Conservation (phyloP, 192 early-diverging fungal species). For the Lobosporangium transversale region DNA sequence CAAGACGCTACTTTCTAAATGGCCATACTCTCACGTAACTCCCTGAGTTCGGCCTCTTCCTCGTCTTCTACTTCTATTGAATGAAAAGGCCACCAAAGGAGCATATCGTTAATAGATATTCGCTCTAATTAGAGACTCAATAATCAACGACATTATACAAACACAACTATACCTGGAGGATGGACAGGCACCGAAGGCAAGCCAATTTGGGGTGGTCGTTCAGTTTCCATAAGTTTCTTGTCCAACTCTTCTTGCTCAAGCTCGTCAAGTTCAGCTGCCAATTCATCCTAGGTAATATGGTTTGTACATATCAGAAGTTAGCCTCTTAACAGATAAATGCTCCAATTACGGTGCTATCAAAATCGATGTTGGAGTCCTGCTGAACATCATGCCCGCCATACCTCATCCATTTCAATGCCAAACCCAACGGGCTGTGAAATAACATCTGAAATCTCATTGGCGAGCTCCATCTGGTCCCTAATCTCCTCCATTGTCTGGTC, state of each 20-base stretch:
- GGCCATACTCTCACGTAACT: constrained; percentile 81
- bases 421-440: constrained; percentile 90
- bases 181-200: constrained; percentile 66
- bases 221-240: constrained; percentile 80
- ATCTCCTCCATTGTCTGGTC: constrained; percentile 97
- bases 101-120: too few relatives aligned
- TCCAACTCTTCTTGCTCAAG: constrained; percentile 95
- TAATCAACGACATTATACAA: too few relatives aligned
- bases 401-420: constrained; percentile 92
- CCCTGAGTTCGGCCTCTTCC: constrained; percentile 85
- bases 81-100: too few relatives aligned
- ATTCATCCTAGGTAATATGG: constrained; percentile 73
- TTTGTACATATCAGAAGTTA: background rate
- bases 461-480: constrained; percentile 96
- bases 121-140: too few relatives aligned
- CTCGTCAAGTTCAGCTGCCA: constrained; percentile 88
- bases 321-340: background rate
- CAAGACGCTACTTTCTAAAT: too few relatives aligned
- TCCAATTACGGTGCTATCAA: background rate
- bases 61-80: constrained; percentile 66
- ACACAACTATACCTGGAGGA: constrained; percentile 71
- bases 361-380: background rate
- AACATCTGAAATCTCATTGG: constrained; percentile 93
- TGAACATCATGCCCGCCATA: constrained; percentile 12
- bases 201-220: constrained; percentile 68